These are phyloP conservation scores for Diaporthe sp. DNA, from an alignment of 2,329 filamentous ascomycete genomes.

Conservation along the genomic window DNA sequence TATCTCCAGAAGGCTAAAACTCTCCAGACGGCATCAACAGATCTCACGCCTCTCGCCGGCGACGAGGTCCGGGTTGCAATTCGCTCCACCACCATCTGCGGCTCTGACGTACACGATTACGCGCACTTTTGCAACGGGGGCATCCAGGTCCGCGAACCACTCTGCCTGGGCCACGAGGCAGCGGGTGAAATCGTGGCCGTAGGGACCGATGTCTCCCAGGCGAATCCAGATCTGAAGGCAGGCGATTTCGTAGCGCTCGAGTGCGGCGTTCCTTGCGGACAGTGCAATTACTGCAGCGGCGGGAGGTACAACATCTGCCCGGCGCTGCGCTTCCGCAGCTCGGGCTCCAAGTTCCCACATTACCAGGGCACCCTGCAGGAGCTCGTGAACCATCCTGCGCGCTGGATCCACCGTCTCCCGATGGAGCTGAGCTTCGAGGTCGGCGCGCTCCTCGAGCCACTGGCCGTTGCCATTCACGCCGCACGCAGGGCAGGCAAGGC, in stretches of 20 bases:
- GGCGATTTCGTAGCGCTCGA: slow-evolving; percentile 26
- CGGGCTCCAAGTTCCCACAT: slow-evolving; percentile 27
- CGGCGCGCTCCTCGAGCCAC: slow-evolving; percentile 40
- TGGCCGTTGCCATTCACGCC: slow-evolving; percentile 39
- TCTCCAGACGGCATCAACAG: no score
- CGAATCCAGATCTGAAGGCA: slow-evolving; percentile 17
- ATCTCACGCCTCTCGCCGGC: no score
- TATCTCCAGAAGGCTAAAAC: no score
- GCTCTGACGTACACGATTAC: no score
- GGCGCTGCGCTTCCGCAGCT: slow-evolving; percentile 23
- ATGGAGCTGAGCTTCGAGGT: slow-evolving; percentile 33
- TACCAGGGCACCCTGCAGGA: slow-evolving; percentile 31
- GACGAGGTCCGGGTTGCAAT: no score
- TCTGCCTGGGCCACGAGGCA: no score
- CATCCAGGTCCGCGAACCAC: no score
- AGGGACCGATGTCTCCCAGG: background rate
- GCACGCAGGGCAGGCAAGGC: slow-evolving; percentile 29
- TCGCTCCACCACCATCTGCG: no score
- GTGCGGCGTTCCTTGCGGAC: slow-evolving; percentile 28
- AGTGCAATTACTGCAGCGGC: slow-evolving; percentile 15
- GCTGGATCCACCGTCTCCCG: slow-evolving; percentile 24
- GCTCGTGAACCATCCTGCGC: slow-evolving; percentile 21
- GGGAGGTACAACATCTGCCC: slow-evolving; percentile 34
- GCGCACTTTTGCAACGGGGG: no score
- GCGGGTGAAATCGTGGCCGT: slow-evolving; percentile 24